Conservation (phyloP, 176 grass and related monocot genomes). For the barley (Hordeum vulgare) region MorexV3_pseudomolecules_assembly NC_058521.1:497945880-497946379, state of each 20-base stretch:
- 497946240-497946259: not conserved
- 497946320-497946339: not conserved
- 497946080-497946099: not conserved
- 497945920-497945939: constrained; percentile 70
- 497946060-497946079: not conserved
- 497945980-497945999: not conserved
- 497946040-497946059: not conserved
- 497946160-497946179: constrained; percentile 10
- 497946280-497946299: not conserved
- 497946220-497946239: not conserved
- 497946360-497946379: not conserved
- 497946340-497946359: not conserved
- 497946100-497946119: not conserved
- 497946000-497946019: not conserved
- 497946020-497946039: not conserved
- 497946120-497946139: constrained; percentile 4
- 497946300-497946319: not conserved
- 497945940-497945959: constrained; percentile 83
- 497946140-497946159: not conserved
- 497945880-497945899: constrained; percentile 61
- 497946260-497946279: not conserved
- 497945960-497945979: constrained; percentile 35
- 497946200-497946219: not conserved
- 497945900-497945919: constrained; percentile 79
- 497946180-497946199: not conserved